A percentile compares a stretch with the other conserved stretches of the same genome.
Conservation (phyloP, 352 stramenopile species). For the Peronospora destructor region DNA sequence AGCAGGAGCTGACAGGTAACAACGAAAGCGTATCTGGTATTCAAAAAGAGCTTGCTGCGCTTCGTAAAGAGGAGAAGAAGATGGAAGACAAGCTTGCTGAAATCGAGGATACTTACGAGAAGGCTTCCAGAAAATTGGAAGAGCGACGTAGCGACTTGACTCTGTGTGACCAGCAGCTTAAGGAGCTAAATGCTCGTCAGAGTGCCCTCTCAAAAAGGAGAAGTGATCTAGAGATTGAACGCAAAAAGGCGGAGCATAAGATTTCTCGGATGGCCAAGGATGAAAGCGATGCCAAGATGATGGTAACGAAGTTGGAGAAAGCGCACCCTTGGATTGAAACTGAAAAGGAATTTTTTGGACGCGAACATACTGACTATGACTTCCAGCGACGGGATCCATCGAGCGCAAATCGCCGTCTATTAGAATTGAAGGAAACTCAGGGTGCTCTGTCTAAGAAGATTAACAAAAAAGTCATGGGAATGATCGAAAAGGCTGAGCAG, state of each 20-base stretch:
- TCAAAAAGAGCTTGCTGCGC: slow-evolving; percentile 47
- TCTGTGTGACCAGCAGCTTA: slow-evolving; percentile 88
- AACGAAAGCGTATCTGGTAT: slow-evolving; percentile 45
- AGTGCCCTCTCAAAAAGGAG: slow-evolving; percentile 82
- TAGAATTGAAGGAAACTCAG: slow-evolving; percentile 91
- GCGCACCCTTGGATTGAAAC: slow-evolving; percentile 95
- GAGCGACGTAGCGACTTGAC: slow-evolving; percentile 63
- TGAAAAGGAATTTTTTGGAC: slow-evolving; percentile 96
- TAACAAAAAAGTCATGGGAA: slow-evolving; percentile 99
- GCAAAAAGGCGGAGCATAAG: slow-evolving; percentile 92
- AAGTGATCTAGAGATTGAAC: slow-evolving; percentile 87
- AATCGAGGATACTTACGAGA: slow-evolving; percentile 56
- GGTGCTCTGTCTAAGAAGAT: slow-evolving; percentile 95
- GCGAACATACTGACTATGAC: slow-evolving; percentile 96
- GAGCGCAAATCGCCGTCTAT: slow-evolving; percentile 79
- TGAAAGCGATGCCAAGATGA: slow-evolving; percentile 81
- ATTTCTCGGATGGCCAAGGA: slow-evolving; percentile 92
- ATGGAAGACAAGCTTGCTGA: slow-evolving; percentile 56
- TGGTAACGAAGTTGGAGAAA: slow-evolving; percentile 90
- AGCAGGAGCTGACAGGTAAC: slow-evolving; percentile 53
- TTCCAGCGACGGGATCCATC: slow-evolving; percentile 88
- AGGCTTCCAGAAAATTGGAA: slow-evolving; percentile 59
- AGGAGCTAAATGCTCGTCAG: slow-evolving; percentile 76
- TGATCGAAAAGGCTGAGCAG: slow-evolving; percentile 99
- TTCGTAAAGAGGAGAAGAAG: slow-evolving; percentile 69